Evolutionary conservation across 1,139 yeast genomes (phyloP).

Genomic region (Chernovozyma aurita): DNA sequence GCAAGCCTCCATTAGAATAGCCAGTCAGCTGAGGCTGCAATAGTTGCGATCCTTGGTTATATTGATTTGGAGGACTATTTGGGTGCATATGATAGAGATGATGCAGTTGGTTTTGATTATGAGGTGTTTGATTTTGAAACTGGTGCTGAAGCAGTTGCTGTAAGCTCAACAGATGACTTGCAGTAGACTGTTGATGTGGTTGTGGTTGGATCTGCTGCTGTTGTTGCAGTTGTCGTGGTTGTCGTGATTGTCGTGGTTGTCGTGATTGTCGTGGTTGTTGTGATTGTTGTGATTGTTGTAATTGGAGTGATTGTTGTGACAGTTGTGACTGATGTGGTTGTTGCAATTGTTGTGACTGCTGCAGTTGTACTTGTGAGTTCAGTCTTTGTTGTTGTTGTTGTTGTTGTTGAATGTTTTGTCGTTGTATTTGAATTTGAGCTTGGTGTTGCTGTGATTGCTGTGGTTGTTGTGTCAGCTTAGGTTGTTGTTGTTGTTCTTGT

Average conservation of each 20-base stretch:
- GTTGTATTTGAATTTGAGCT: slow-evolving; percentile 7
- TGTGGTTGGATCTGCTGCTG: neutral
- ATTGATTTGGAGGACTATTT: slow-evolving; percentile 2
- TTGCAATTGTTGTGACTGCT: slow-evolving; percentile 1
- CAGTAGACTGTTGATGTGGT: slow-evolving; percentile 4
- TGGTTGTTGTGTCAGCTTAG: slow-evolving; percentile 5
- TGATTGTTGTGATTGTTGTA: slow-evolving; percentile 3
- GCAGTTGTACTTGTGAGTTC: neutral
- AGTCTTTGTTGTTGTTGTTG: slow-evolving; percentile 3
- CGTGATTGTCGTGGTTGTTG: slow-evolving; percentile 7
- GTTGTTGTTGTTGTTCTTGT: slow-evolving; percentile 2
- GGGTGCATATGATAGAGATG: slow-evolving; percentile 4
- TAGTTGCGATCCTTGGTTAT: slow-evolving; percentile 1
- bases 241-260: too few species aligned
- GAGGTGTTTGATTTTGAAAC: neutral
- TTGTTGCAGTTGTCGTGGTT: slow-evolving; percentile 5
- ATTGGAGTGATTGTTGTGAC: slow-evolving; percentile 3
- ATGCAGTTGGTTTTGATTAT: neutral
- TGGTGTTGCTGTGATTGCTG: slow-evolving; percentile 6
- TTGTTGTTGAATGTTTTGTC: slow-evolving; percentile 6
- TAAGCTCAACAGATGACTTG: neutral
- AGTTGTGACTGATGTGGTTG: slow-evolving; percentile 1
- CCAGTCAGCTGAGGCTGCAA: slow-evolving; percentile 1
- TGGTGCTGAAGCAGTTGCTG: slow-evolving; percentile 4
- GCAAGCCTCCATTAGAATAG: neutral